Percentiles rank a stretch among this genome's conserved stretches.
These are phyloP conservation scores for Zymoseptoria tritici DNA, from an alignment of 2,329 filamentous ascomycete genomes.

Conservation along the genomic window DNA sequence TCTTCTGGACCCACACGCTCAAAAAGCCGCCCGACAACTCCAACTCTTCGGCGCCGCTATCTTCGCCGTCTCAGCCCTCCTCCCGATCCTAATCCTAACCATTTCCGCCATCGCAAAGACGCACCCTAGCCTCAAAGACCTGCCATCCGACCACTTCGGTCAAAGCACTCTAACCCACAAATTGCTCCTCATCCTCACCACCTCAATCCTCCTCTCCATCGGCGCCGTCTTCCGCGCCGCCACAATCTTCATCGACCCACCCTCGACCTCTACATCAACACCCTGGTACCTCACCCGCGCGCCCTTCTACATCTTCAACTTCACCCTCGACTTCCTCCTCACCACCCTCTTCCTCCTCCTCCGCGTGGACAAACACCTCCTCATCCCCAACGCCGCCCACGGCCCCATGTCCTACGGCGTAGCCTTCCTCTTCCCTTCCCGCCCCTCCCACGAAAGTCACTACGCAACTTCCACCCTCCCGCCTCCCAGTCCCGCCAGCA, in stretches of 20 bases:
- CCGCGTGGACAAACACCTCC: constrained; percentile 68
- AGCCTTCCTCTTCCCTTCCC: constrained; percentile 10
- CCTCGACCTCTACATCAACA: constrained; percentile 39
- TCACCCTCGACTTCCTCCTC: constrained; percentile 63
- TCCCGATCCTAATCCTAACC: constrained; percentile 54
- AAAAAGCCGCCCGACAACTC: constrained; percentile 51
- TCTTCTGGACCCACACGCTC: constrained; percentile 48
- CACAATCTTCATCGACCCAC: constrained; percentile 45
- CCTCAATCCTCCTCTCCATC: constrained; percentile 54
- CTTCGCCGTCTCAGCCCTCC: constrained; percentile 58
- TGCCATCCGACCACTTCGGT: constrained; percentile 54
- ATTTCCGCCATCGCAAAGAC: constrained; percentile 41
- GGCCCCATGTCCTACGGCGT: constrained; percentile 34
- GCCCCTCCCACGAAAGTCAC: neutral
- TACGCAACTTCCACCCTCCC: neutral
- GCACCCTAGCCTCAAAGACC: constrained; percentile 15
- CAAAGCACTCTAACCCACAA: constrained; percentile 60
- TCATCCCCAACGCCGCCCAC: constrained; percentile 62
- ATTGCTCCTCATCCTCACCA: constrained; percentile 54
- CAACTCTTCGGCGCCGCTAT: constrained; percentile 57
- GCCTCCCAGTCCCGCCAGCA: neutral
- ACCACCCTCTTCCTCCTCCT: constrained; percentile 58
- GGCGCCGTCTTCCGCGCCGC: constrained; percentile 64
- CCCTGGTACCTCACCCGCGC: constrained; percentile 65
- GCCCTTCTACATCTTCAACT: constrained; percentile 76